Base-by-base conservation (phyloP, 2,329 filamentous ascomycete species). In the Colletotrichum agaves region DNA sequence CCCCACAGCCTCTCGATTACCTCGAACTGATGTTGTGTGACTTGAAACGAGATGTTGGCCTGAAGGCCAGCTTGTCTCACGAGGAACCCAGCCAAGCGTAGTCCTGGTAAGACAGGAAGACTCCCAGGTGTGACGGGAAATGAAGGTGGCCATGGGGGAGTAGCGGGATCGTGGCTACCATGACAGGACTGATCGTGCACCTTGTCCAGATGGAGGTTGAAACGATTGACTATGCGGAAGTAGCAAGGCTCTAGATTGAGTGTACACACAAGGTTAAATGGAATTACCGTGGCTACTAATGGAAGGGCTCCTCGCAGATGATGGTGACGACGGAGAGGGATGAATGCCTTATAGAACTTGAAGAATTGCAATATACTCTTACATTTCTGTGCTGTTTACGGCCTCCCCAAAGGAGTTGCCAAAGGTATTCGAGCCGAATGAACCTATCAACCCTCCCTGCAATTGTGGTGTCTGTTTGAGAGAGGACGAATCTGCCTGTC, bases 21-120 rank as follows among this genome's bases (percentile, higher is more conserved):
- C 21, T 58, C 55, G 27, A 46, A 58, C 55, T 46, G 55, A 19
- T 58, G 55, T 2, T 58, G 21, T 7, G 46, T 58, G 1, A 37
- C 27, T 33, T 44, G 37, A 5, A 31, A 27, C n/a, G 46, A 23
- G 11, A 58, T 35, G 5, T 46, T 46, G 7, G 39, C 27, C 55
- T 58, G 23, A 3, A 58, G 15, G 5, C 15, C 15, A 15, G 21
- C 55, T 19, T 58, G 23, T 15, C 27, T 39, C 8, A 58, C 55
- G 5, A 46, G 23, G 2, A 58, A 58, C 1, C 39, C 55, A n/a
- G 23, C 55, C 2, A 33, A 10, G 15, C 12, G 27, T 11, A 58
- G 21, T 13, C 23, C 55, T 17, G 55, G 55, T n/a, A 58, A 39
- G 23, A 23, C 39, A 5, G 19, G 35, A 17, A 37, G 53, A 23